These are phyloP conservation scores for Aspergillus eucalypticola DNA, from an alignment of 2,329 filamentous ascomycete genomes.

Conservation along the genomic window DNA sequence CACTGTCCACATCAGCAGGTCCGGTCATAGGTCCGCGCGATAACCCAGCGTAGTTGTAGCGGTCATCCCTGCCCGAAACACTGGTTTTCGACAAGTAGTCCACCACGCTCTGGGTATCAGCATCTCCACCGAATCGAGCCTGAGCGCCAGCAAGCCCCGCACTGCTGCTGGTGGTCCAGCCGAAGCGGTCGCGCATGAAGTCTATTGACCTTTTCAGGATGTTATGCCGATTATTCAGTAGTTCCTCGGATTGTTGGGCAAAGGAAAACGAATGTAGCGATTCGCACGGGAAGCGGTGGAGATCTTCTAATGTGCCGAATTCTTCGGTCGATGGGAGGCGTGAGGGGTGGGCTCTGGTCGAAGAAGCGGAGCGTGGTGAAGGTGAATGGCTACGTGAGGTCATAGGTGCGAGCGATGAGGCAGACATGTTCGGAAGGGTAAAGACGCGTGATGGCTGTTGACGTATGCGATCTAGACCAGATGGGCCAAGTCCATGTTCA, in stretches of 20 bases:
- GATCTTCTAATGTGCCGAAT: constrained; percentile 78
- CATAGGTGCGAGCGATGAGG: constrained; percentile 62
- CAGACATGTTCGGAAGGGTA: constrained; percentile 65
- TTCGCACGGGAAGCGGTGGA: constrained; percentile 89
- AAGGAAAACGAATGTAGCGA: constrained; percentile 98
- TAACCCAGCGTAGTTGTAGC: constrained; percentile 49
- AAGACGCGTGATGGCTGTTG: constrained; percentile 71
- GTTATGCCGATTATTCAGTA: constrained; percentile 87
- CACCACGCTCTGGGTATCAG: constrained; percentile 87
- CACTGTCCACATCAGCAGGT: constrained; percentile 69
- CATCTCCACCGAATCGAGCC: constrained; percentile 76
- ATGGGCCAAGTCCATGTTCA: constrained; percentile 81
- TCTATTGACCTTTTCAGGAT: constrained; percentile 91
- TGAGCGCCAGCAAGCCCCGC: constrained; percentile 80
- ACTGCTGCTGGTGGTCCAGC: constrained; percentile 70
- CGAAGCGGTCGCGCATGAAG: constrained; percentile 91
- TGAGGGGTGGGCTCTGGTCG: constrained; percentile 54
- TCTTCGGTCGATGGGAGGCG: constrained; percentile 62
- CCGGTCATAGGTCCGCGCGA: constrained; percentile 72
- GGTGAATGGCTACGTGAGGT: constrained; percentile 67
- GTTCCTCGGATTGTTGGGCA: constrained; percentile 89
- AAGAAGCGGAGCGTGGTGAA: constrained; percentile 65
- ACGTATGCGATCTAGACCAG: constrained; percentile 88
- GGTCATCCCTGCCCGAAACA: constrained; percentile 64
- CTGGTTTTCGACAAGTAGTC: constrained; percentile 82